Percentiles rank a stretch among this genome's conserved stretches.
Conservation (phyloP, 495 filamentous ascomycete genomes). For the Aspergillus sclerotioniger region DNA sequence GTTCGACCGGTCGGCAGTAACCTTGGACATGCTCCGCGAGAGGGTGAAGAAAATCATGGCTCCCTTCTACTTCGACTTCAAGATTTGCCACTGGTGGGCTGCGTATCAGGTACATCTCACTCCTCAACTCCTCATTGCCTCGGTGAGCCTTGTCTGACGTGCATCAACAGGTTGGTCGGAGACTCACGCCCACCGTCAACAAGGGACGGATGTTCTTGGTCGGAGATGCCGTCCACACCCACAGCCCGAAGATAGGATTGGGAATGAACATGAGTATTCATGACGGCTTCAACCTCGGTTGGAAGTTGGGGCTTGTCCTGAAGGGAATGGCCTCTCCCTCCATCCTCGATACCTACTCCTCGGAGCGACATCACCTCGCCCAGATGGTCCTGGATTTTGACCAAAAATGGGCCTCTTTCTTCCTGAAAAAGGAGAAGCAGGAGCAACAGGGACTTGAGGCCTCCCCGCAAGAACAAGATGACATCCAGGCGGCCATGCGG, state of each 20-base stretch:
- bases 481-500: constrained; percentile 23
- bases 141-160: neutral
- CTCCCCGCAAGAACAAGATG: neutral
- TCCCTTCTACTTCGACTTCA: constrained; percentile 61
- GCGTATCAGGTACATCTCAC: constrained; percentile 49
- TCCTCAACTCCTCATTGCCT: neutral
- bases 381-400: constrained; percentile 73
- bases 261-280: constrained; percentile 85
- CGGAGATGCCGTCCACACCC: constrained; percentile 81
- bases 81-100: constrained; percentile 60
- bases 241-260: constrained; percentile 79
- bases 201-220: constrained; percentile 72
- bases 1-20: constrained; percentile 56
- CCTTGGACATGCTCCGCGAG: constrained; percentile 54
- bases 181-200: constrained; percentile 65
- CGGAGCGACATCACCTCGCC: constrained; percentile 68
- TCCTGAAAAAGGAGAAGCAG: constrained; percentile 14
- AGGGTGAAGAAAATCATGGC: constrained; percentile 59
- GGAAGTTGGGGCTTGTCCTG: constrained; percentile 73
- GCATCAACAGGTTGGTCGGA: constrained; percentile 50
- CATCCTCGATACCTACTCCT: constrained; percentile 69
- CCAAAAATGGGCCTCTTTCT: constrained; percentile 26
- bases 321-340: constrained; percentile 52
- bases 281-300: constrained; percentile 71
- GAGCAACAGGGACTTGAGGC: neutral